A percentile compares a stretch with the other conserved stretches of the same genome.
Conservation (phyloP, 2,329 filamentous ascomycete species). For the Xylaria sp. region DNA sequence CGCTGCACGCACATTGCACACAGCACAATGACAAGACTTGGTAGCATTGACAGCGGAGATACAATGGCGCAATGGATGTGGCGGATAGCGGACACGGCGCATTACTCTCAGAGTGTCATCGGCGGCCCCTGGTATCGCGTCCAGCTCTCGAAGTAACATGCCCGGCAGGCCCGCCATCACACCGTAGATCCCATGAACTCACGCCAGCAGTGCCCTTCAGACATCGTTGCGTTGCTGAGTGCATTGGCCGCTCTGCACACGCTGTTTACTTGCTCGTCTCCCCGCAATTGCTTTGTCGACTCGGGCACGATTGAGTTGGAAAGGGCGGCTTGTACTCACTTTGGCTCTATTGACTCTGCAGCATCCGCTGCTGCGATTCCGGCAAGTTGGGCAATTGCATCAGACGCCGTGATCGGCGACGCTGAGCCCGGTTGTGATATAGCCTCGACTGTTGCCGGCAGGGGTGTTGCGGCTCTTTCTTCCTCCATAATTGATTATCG, state of each 20-base stretch:
- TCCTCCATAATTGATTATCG: conserved; percentile 59
- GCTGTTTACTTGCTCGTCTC: conserved; percentile 1
- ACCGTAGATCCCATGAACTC: conserved; percentile 14
- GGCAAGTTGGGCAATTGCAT: conserved; percentile 59
- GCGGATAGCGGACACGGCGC: conserved; percentile 22
- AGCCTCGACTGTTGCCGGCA: conserved; percentile 57
- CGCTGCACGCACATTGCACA: conserved; percentile 5
- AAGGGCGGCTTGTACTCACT: conserved; percentile 54
- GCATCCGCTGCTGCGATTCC: conserved; percentile 59
- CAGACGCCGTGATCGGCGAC: conserved; percentile 59
- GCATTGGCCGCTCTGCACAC: conserved; percentile 10
- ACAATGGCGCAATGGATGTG: neutral
- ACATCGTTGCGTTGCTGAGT: conserved; percentile 6
- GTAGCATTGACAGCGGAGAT: conserved; percentile 19
- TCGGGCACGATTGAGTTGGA: conserved; percentile 5
- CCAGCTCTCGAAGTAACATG: conserved; percentile 21
- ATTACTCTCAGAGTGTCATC: conserved; percentile 6
- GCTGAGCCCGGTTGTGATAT: conserved; percentile 63
- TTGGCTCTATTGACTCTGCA: conserved; percentile 58
- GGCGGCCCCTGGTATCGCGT: conserved; percentile 10
- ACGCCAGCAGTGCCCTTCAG: conserved; percentile 12
- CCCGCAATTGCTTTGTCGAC: neutral
- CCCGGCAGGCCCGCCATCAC: conserved; percentile 4
- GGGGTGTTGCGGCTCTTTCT: conserved; percentile 50
- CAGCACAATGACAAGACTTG: conserved; percentile 7